Conservation (phyloP, 1,284 basidiomycete species). For the Trichosporon inkin region DNA sequence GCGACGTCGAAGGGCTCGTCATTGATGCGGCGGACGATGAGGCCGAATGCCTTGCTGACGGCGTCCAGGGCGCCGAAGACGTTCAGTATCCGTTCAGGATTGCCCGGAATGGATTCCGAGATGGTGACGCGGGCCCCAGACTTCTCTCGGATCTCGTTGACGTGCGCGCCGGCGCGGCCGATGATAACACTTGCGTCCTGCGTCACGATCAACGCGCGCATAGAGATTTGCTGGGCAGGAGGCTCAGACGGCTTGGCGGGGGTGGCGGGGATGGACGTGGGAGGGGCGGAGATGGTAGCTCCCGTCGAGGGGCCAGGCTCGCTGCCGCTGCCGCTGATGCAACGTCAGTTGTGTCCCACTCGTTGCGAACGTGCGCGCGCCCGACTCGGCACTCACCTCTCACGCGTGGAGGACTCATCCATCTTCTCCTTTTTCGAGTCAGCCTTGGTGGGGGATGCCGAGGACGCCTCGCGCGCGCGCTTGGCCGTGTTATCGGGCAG, state of each 20-base stretch:
- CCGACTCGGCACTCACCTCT: conserved; percentile 31
- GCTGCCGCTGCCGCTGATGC: conserved; percentile 17
- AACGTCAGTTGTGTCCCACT: not conserved
- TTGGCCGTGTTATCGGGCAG: conserved; percentile 27
- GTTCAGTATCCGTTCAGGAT: conserved; percentile 95
- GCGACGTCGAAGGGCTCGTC: conserved; percentile 98
- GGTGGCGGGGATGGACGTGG: conserved; percentile 33
- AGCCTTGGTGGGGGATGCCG: conserved; percentile 17
- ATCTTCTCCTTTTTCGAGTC: conserved; percentile 33
- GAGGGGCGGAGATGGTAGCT: conserved; percentile 27
- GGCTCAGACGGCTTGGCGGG: conserved; percentile 37
- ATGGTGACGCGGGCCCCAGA: conserved; percentile 92
- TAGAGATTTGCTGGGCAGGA: conserved; percentile 62
- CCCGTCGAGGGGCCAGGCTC: conserved; percentile 33
- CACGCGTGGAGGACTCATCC: conserved; percentile 32
- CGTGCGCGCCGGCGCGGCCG: conserved; percentile 90
- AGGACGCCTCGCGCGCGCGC: conserved; percentile 28
- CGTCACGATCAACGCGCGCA: conserved; percentile 95
- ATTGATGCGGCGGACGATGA: conserved; percentile 97
- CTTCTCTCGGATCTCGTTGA: conserved; percentile 98
- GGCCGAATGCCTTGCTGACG: conserved; percentile 98
- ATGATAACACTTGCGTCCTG: conserved; percentile 99
- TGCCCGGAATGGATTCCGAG: conserved; percentile 93
- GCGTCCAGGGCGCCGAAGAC: conserved; percentile 97
- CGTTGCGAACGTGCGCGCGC: not conserved